phyloP scores from a whole-genome alignment of 345 rosid genomes.

The Viola odorata region DNA sequence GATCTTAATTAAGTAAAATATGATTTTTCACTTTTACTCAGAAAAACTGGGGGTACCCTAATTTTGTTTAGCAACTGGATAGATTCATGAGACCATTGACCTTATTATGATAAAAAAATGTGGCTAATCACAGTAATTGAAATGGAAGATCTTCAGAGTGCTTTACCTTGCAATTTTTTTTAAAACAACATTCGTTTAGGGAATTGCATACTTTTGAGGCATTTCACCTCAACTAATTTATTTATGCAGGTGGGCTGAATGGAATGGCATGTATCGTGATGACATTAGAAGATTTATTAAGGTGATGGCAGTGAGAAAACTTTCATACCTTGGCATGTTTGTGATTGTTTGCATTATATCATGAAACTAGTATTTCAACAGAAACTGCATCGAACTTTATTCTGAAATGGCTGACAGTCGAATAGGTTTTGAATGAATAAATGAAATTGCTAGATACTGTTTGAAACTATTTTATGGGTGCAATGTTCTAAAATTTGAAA shows the following conservation, averaged over 20 bases:
- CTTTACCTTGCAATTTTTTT: too few species aligned
- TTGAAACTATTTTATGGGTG: neutral
- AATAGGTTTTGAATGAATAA: neutral
- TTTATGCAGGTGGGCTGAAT: constrained; percentile 86
- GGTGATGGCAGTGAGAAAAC: constrained; percentile 35
- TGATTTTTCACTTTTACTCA: too few species aligned
- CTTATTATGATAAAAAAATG: too few species aligned
- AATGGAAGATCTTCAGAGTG: too few species aligned
- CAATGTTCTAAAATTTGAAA: neutral
- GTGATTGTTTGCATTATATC: too few species aligned
- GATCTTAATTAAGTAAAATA: too few species aligned
- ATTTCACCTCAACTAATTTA: constrained; percentile 7
- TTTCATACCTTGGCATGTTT: neutral
- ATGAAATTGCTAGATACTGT: constrained; percentile 6
- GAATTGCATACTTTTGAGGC: neutral
- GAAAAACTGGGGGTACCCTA: too few species aligned
- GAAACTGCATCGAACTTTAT: neutral
- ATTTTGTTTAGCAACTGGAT: too few species aligned
- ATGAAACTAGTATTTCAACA: neutral
- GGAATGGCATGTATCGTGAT: constrained; percentile 96
- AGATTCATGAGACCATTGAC: too few species aligned
- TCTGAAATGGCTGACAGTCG: neutral
- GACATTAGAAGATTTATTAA: constrained; percentile 76
- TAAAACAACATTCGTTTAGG: too few species aligned
- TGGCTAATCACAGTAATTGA: too few species aligned